These are phyloP conservation scores for Drechmeria coniospora DNA, from an alignment of 2,329 filamentous ascomycete genomes.

Conservation along the genomic window DNA sequence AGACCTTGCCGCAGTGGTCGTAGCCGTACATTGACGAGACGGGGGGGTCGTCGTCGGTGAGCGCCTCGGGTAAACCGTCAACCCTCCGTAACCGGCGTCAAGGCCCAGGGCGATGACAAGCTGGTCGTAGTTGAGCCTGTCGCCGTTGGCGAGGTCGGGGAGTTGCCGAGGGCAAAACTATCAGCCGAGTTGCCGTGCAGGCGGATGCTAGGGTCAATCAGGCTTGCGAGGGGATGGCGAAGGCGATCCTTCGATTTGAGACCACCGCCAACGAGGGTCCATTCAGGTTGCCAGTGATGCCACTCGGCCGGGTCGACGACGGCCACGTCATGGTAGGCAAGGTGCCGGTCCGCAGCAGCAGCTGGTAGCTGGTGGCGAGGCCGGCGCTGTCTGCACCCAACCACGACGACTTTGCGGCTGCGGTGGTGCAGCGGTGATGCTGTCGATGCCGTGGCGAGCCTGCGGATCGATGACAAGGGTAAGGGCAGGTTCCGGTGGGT, in stretches of 20 bases:
- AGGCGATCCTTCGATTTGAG: slow-evolving; percentile 47
- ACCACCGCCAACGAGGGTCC: slow-evolving; percentile 53
- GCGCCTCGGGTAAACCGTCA: slow-evolving; percentile 40
- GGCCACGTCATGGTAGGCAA: slow-evolving; percentile 47
- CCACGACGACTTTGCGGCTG: slow-evolving; percentile 48
- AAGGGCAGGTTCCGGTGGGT: no score
- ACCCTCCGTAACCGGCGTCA: slow-evolving; percentile 33
- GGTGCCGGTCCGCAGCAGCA: slow-evolving; percentile 42
- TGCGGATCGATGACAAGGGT: no score
- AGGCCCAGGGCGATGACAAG: slow-evolving; percentile 47
- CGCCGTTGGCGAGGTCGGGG: slow-evolving; percentile 38
- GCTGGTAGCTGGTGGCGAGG: slow-evolving; percentile 49
- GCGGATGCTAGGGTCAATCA: slow-evolving; percentile 45
- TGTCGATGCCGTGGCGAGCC: no score
- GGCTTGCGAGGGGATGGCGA: slow-evolving; percentile 28
- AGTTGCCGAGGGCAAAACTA: slow-evolving; percentile 39
- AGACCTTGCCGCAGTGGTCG: slow-evolving; percentile 38
- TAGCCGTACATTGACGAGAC: slow-evolving; percentile 45
- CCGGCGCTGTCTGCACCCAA: slow-evolving; percentile 55
- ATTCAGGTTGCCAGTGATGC: slow-evolving; percentile 56
- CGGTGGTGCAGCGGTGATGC: no score
- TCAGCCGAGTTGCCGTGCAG: slow-evolving; percentile 39
- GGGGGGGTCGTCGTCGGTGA: slow-evolving; percentile 27
- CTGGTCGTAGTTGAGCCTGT: slow-evolving; percentile 45
- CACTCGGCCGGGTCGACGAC: slow-evolving; percentile 45